Evolutionary conservation across 805 yeast species (phyloP), one percentile per base, ranked within the genome.

Genomic region (Hanseniaspora lindneri): DNA sequence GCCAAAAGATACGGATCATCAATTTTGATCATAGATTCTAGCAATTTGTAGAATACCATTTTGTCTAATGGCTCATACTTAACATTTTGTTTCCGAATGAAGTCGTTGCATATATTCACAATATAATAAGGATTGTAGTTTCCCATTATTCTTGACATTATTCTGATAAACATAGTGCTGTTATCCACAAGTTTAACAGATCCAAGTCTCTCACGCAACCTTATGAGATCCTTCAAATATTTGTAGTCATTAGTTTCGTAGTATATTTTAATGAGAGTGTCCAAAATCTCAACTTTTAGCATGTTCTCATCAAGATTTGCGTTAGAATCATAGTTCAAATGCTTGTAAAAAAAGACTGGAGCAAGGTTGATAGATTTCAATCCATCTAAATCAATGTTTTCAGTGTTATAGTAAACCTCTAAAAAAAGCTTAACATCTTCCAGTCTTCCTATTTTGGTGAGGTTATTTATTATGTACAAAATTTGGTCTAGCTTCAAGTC

Each of bases 261-360:
- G 14, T 46, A 46, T 4, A 24, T n/a, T 27, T 46, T 46, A 14
- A 46, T 46, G 9, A 46, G 21, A 11, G 17, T 39, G 11, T 46
- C 43, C 21, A 46, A 17, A 3, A 46, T 34, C 13, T 30, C 39
- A 17, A 46, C 14, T 21, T 46, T 46, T 8, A 30, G n/a, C 10
- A 19, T 7, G 9, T 8, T 25, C 9, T 46, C 39, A 10, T 23
- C 30, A 4, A n/a, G 11, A 25, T 4, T 11, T 7, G 14, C 30
- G 5, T 11, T n/a, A 6, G 21, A 10, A 24, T 37, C 20, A 24
- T 37, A 37, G 17, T 24, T 16, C 14, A 37, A 16, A n/a, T 10
- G 7, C 16, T 37, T 23, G 7, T 37, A 16, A 25, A 37, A 37
- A 23, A 37, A 24, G 5, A 5, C 7, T 9, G 13, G 23, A 4